phyloP scores from a whole-genome alignment of 2,329 filamentous ascomycete species.

The Fusarium hostae region DNA sequence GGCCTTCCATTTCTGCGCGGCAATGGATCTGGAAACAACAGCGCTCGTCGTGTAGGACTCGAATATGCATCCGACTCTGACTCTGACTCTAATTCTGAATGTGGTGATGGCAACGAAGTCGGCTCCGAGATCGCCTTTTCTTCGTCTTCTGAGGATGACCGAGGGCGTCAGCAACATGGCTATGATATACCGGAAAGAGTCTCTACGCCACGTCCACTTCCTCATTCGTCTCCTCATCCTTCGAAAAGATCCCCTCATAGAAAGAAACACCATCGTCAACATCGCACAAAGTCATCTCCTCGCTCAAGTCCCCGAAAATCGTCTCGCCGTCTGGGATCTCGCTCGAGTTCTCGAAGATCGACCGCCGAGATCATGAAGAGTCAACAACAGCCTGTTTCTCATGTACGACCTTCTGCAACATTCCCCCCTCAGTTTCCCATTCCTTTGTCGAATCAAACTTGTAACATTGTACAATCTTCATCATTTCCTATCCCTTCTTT shows the following conservation, averaged over 20 bases:
- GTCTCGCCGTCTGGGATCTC: background rate
- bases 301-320: constrained; percentile 10
- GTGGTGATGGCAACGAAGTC: background rate
- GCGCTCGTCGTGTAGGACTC: constrained; percentile 1
- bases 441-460: constrained; percentile 29
- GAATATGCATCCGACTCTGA: constrained; percentile 20
- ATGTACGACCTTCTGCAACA: constrained; percentile 39
- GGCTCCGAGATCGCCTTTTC: constrained; percentile 9
- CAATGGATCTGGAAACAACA: constrained; percentile 10
- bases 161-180: background rate
- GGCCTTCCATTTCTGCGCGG: constrained; percentile 40
- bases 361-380: constrained; percentile 1
- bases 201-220: background rate
- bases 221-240: background rate
- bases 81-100: constrained; percentile 3
- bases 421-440: constrained; percentile 30
- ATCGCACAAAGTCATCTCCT: constrained; percentile 6
- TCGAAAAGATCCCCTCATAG: constrained; percentile 4
- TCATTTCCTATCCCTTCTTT: constrained; percentile 27
- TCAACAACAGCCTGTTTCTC: constrained; percentile 10
- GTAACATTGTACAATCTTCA: constrained; percentile 27
- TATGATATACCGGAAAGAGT: constrained; percentile 3
- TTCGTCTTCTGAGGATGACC: constrained; percentile 13
- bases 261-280: constrained; percentile 3
- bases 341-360: constrained; percentile 26